These are phyloP conservation scores for Hypericum perforatum DNA, from an alignment of 345 rosid species.

Conservation along the genomic window DNA sequence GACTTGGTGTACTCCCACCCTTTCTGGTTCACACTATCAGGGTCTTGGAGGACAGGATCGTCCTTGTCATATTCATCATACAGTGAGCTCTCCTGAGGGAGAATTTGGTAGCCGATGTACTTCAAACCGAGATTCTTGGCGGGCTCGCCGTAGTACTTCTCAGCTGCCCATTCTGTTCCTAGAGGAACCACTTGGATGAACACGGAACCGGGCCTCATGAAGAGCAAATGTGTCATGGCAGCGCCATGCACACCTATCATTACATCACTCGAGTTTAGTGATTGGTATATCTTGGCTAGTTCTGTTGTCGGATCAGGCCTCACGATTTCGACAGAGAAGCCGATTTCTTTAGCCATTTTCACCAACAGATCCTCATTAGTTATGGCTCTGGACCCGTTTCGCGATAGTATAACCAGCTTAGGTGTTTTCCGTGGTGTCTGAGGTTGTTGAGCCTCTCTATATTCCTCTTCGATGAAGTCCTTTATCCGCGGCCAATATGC, in stretches of 20 bases:
- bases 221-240: conserved; percentile 22
- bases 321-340: conserved; percentile 23
- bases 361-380: conserved; percentile 27
- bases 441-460: background rate
- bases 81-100: conserved; percentile 26
- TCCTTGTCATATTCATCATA: conserved; percentile 13
- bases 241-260: conserved; percentile 39
- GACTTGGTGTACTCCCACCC: conserved; percentile 9
- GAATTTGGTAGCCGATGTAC: conserved; percentile 22
- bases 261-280: conserved; percentile 26
- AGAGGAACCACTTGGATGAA: conserved; percentile 30
- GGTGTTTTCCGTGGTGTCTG: background rate
- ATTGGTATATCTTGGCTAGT: conserved; percentile 10
- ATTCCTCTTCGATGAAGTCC: conserved; percentile 8
- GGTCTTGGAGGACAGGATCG: conserved; percentile 16
- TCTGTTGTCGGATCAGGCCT: conserved; percentile 11
- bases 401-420: conserved; percentile 27
- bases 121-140: conserved; percentile 25
- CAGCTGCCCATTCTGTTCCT: conserved; percentile 19
- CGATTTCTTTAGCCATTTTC: conserved; percentile 20
- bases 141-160: conserved; percentile 15
- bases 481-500: conserved; percentile 20
- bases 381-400: conserved; percentile 20
- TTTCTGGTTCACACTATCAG: conserved; percentile 4
- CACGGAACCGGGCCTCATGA: conserved; percentile 18